phyloP scores from a whole-genome alignment of 495 filamentous ascomycete species.

The Penicilliopsis zonata region DNA sequence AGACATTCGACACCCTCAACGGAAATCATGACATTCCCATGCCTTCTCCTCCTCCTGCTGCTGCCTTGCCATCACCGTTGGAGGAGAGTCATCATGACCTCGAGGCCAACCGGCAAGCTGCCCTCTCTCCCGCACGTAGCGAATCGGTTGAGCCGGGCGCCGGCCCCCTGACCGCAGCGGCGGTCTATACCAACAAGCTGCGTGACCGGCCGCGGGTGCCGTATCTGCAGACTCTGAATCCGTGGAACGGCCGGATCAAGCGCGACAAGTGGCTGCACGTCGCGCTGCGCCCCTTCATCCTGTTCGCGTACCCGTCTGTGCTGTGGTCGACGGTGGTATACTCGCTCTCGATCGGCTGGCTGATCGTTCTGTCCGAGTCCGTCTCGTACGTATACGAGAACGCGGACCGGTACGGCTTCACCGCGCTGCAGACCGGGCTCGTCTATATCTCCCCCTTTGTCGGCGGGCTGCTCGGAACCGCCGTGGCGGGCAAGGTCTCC shows the following conservation, averaged over 20 bases:
- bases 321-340: constrained; percentile 88
- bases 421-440: constrained; percentile 65
- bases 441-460: constrained; percentile 86
- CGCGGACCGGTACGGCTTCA: constrained; percentile 59
- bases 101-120: constrained; percentile 10
- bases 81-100: constrained; percentile 7
- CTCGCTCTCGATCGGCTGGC: constrained; percentile 82
- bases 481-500: constrained; percentile 78
- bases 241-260: constrained; percentile 66
- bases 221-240: constrained; percentile 55
- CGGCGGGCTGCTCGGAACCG: constrained; percentile 81
- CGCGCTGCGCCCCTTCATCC: constrained; percentile 65
- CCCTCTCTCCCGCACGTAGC: constrained; percentile 19
- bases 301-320: constrained; percentile 79
- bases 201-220: constrained; percentile 49
- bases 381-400: constrained; percentile 67
- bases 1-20: not conserved
- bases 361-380: constrained; percentile 87
- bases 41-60: not conserved
- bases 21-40: not conserved
- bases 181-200: constrained; percentile 48
- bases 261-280: constrained; percentile 71
- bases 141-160: constrained; percentile 17
- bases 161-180: constrained; percentile 12
- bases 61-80: no score